Evolutionary conservation across 495 filamentous ascomycete genomes (phyloP), one percentile per base, ranked within the genome.

Genomic region (Penicillium robsamsonii): DNA sequence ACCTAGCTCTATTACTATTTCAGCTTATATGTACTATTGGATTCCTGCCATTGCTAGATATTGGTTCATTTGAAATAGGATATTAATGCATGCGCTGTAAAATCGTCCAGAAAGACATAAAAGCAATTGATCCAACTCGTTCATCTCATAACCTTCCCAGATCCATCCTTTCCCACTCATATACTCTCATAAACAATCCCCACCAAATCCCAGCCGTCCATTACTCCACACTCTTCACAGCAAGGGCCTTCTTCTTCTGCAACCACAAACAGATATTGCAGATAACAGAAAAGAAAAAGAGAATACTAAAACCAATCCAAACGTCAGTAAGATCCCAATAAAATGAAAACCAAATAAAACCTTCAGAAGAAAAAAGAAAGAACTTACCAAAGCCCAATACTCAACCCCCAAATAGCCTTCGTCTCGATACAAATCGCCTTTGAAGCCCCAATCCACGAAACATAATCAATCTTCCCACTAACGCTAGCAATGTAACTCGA

Each of bases 321-420:
- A 15, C 1, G 31, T 65, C 20, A 65, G 55, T 30, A 53, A 38
- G 53, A 29, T 30, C 13, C 0, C 6, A 13, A 40, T 1, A 29
- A 55, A 37, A 1, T n/a, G n/a, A n/a, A n/a, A n/a, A n/a, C n/a
- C n/a, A n/a, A n/a, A n/a, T n/a, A n/a, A n/a, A n/a, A n/a, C n/a
- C n/a, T n/a, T n/a, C n/a, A 33, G 55, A 43, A 46, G 4, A 42
- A 2, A 35, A n/a, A 24, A 37, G n/a, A n/a, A 37, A 29, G 18
- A 12, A 76, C 79, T 61, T 60, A 87, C 84, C 83, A 93, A 33
- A 93, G 77, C 6, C 88, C 86, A 76, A 96, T 96, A 71, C 82
- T 81, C 53, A 96, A 70, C 17, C 91, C 93, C 93, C 91, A 96
- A 58, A 92, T 85, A 11, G 87, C 83, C 78, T 96, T 96, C 71